Percentiles rank a stretch among this genome's conserved stretches.
These are phyloP conservation scores for Colletotrichum incanum DNA, from an alignment of 2,329 filamentous ascomycete species.

Conservation along the genomic window DNA sequence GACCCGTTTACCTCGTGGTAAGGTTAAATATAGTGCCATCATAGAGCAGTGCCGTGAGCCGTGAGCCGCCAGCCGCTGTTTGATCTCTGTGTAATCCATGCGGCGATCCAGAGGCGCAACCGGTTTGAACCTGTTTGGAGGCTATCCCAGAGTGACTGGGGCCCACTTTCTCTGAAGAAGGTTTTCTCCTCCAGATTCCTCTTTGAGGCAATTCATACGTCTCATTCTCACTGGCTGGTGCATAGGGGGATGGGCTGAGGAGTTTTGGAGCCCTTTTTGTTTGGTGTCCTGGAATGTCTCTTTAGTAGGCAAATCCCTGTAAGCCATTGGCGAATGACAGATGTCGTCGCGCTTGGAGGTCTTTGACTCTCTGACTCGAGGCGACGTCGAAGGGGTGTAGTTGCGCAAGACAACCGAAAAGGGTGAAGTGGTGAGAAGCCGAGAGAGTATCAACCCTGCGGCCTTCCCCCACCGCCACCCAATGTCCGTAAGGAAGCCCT, in stretches of 20 bases:
- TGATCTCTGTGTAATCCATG: conserved; percentile 20
- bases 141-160: conserved; percentile 15
- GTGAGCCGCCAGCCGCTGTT: conserved; percentile 2
- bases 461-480: conserved; percentile 1
- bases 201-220: conserved; percentile 23
- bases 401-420: conserved; percentile 11
- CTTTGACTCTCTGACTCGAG: conserved; percentile 32
- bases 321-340: conserved; percentile 29
- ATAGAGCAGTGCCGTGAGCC: conserved; percentile 20
- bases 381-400: not conserved
- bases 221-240: not conserved
- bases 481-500: conserved; percentile 2
- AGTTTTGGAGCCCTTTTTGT: not conserved
- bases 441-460: conserved; percentile 36
- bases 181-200: conserved; percentile 35
- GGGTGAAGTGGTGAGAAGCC: conserved; percentile 17
- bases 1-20: conserved; percentile 2
- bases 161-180: conserved; percentile 14
- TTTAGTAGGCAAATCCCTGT: conserved; percentile 16
- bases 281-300: conserved; percentile 2
- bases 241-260: not conserved
- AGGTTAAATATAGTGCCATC: conserved; percentile 26
- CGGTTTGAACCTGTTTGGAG: conserved; percentile 28
- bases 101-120: conserved; percentile 26
- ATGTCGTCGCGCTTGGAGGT: conserved; percentile 23